Evolutionary conservation across 1,284 basidiomycete species (phyloP).

Genomic region (Somion occarium): DNA sequence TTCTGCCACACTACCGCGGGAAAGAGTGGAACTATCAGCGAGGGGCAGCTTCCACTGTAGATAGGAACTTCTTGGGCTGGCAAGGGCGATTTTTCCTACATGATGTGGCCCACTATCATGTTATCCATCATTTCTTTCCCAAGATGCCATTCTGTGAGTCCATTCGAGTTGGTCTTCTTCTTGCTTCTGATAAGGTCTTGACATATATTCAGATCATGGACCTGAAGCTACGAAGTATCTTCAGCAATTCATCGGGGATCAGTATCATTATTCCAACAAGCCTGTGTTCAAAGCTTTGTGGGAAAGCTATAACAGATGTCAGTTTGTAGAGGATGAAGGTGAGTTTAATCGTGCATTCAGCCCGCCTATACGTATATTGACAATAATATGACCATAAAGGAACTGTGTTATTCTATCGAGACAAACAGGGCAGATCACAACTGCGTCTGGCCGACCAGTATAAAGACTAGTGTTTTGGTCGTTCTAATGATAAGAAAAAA

Average conservation of each 20-base stretch:
- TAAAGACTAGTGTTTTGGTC: too few relatives aligned
- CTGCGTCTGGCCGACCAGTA: neutral
- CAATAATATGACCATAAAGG: conserved; percentile 23
- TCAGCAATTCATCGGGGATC: conserved; percentile 46
- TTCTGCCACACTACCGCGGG: conserved; percentile 33
- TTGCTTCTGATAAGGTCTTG: neutral
- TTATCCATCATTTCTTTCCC: conserved; percentile 28
- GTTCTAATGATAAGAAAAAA: too few relatives aligned
- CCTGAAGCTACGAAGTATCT: conserved; percentile 47
- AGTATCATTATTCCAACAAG: conserved; percentile 45
- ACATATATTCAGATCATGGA: conserved; percentile 33
- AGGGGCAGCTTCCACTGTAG: conserved; percentile 57
- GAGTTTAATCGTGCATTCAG: too few relatives aligned
- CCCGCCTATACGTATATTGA: too few relatives aligned
- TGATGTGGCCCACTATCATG: conserved; percentile 36
- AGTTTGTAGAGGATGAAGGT: conserved; percentile 68
- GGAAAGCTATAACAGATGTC: conserved; percentile 53
- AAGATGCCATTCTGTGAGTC: conserved; percentile 23
- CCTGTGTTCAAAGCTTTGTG: conserved; percentile 50
- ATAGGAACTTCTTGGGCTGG: conserved; percentile 48
- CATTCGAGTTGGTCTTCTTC: neutral
- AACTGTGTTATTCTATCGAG: conserved; percentile 60
- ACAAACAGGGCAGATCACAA: conserved; percentile 41
- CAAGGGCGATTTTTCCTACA: conserved; percentile 34
- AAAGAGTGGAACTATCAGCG: conserved; percentile 44